Evolutionary conservation across 2,329 filamentous ascomycete species (phyloP).

Genomic region (Diatrype stigma): DNA sequence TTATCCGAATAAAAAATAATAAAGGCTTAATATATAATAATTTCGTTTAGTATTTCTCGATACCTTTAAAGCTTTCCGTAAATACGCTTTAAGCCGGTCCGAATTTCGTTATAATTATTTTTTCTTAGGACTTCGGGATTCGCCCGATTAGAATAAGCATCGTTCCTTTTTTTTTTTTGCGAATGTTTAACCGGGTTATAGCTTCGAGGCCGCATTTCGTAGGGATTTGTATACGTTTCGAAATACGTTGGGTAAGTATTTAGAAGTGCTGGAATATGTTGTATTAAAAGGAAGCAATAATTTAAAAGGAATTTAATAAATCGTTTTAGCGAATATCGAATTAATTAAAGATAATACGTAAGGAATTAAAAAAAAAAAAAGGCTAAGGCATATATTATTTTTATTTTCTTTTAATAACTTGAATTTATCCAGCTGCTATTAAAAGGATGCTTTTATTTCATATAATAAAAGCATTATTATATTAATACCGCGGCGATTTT

Average conservation of each 20-base stretch:
- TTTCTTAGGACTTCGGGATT: too few species aligned
- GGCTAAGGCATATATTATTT: too few species aligned
- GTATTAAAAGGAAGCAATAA: not conserved
- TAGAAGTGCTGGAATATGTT: not conserved
- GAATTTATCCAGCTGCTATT: too few species aligned
- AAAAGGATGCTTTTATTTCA: not conserved
- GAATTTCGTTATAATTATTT: too few species aligned
- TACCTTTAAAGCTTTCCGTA: not conserved
- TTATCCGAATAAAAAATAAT: not conserved
- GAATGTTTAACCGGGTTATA: too few species aligned
- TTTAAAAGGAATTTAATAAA: too few species aligned
- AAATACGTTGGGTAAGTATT: not conserved
- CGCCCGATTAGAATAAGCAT: too few species aligned
- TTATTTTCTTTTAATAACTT: too few species aligned
- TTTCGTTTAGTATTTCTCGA: not conserved
- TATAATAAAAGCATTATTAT: not conserved
- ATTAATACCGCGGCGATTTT: not conserved
- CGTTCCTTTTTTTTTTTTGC: too few species aligned
- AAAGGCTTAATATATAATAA: not conserved
- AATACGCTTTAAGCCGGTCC: not conserved
- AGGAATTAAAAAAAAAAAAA: not conserved
- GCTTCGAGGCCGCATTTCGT: too few species aligned
- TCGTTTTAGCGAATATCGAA: too few species aligned
- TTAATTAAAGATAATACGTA: not conserved
- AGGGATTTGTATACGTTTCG: too few species aligned